Conservation (phyloP, 352 stramenopile genomes). For the Elongisporangium prolatum region DNA sequence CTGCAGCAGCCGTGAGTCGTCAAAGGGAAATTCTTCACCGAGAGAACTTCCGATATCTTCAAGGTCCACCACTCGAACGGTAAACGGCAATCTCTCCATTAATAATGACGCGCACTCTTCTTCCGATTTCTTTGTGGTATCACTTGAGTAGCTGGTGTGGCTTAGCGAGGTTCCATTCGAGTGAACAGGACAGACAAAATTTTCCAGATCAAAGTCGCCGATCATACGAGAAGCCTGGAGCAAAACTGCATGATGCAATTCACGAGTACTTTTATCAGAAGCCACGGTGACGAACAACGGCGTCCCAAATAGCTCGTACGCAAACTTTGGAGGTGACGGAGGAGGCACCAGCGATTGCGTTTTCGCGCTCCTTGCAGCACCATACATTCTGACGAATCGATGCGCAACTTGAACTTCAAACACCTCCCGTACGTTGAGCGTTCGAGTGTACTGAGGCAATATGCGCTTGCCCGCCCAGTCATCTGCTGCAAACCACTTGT, state of each 20-base stretch:
- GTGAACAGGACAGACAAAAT: conserved; percentile 1
- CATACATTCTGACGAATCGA: conserved; percentile 24
- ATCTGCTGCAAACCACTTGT: conserved; percentile 56
- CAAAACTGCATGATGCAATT: conserved; percentile 65
- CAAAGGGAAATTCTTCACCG: conserved; percentile 33
- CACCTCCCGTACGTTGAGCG: conserved; percentile 42
- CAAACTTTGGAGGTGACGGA: conserved; percentile 4
- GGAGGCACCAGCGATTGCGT: conserved; percentile 8
- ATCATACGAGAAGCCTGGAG: conserved; percentile 65
- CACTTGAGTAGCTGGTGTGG: background rate
- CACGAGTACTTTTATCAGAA: conserved; percentile 51
- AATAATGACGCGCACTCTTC: background rate
- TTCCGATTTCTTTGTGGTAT: background rate
- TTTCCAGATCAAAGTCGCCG: conserved; percentile 7
- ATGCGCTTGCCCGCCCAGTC: conserved; percentile 61
- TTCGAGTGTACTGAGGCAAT: conserved; percentile 32
- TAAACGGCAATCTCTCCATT: conserved; percentile 34
- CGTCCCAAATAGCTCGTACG: conserved; percentile 54
- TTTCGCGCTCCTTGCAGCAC: conserved; percentile 8
- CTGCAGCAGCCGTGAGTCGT: conserved; percentile 52
- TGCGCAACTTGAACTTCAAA: conserved; percentile 81
- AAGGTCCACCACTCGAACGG: conserved; percentile 49
- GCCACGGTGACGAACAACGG: conserved; percentile 75
- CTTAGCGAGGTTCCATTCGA: background rate
- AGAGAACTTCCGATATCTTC: conserved; percentile 40